Conservation (phyloP, 2,329 filamentous ascomycete species). For the Xylaria hypoxylon region DNA sequence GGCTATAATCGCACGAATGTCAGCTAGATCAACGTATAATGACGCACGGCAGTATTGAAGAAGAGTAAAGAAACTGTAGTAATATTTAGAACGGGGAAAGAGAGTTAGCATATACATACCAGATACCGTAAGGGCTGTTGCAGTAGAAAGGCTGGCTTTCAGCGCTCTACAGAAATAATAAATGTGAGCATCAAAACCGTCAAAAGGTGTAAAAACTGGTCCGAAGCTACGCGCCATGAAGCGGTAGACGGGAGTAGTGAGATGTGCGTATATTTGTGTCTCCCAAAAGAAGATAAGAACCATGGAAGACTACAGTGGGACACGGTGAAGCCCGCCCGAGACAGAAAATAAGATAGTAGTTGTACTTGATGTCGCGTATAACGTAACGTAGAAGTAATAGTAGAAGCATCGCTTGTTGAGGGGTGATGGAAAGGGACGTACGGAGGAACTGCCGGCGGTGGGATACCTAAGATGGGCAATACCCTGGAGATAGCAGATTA, state of each 20-base stretch:
- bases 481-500: constrained; percentile 20
- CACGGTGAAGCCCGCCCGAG: neutral
- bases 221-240: neutral
- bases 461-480: constrained; percentile 79
- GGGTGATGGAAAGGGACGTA: constrained; percentile 13
- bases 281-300: neutral
- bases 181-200: constrained; percentile 11
- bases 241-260: no score
- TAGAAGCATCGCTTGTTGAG: neutral
- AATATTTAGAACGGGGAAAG: neutral
- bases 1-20: constrained; percentile 43
- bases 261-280: neutral
- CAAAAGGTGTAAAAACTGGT: neutral
- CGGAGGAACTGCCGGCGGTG: constrained; percentile 78
- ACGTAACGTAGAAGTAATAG: neutral
- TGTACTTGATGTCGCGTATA: neutral
- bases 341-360: neutral
- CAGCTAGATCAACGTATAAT: neutral
- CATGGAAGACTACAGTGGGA: neutral
- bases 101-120: constrained; percentile 42
- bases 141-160: constrained; percentile 86
- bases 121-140: constrained; percentile 80
- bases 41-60: neutral
- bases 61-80: no score
- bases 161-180: constrained; percentile 51